Percentiles rank a stretch among this genome's conserved stretches.
Conservation (phyloP, 306 rosid species). For the Lathyrus sativus region DNA sequence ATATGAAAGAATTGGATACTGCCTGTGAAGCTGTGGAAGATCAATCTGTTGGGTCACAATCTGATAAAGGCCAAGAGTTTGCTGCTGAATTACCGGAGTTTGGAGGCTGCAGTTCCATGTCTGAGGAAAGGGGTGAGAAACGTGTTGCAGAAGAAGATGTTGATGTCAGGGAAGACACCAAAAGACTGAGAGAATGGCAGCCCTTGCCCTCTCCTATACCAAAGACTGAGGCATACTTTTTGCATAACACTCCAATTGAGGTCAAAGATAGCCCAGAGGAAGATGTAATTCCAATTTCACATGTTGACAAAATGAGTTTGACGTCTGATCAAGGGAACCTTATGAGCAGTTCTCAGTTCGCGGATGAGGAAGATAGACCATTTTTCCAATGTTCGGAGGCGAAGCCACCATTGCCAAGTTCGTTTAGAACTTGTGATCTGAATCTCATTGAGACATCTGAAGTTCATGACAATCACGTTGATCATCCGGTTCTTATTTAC, state of each 20-base stretch:
- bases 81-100: constrained; percentile 41
- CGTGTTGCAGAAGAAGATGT: constrained; percentile 51
- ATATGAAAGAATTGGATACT: constrained; percentile 49
- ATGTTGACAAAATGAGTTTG: constrained; percentile 43
- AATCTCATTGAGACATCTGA: constrained; percentile 86
- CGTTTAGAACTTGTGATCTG: constrained; percentile 95
- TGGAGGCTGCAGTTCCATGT: constrained; percentile 50
- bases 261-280: constrained; percentile 47
- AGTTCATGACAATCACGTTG: constrained; percentile 66
- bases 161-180: constrained; percentile 56
- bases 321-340: constrained; percentile 52
- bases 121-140: constrained; percentile 69
- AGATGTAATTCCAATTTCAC: constrained; percentile 42
- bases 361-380: constrained; percentile 49
- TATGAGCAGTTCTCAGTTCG: constrained; percentile 50
- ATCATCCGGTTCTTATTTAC: constrained; percentile 53
- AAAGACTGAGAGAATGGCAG: constrained; percentile 65
- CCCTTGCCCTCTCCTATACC: constrained; percentile 56
- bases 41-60: constrained; percentile 43
- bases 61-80: constrained; percentile 53
- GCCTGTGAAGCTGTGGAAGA: constrained; percentile 45
- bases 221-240: constrained; percentile 56
- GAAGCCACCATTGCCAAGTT: constrained; percentile 65
- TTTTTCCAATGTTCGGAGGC: constrained; percentile 62
- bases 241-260: constrained; percentile 52